phyloP scores from a whole-genome alignment of 179 eudicot species.

The Sideroxylon spinosum region DNA sequence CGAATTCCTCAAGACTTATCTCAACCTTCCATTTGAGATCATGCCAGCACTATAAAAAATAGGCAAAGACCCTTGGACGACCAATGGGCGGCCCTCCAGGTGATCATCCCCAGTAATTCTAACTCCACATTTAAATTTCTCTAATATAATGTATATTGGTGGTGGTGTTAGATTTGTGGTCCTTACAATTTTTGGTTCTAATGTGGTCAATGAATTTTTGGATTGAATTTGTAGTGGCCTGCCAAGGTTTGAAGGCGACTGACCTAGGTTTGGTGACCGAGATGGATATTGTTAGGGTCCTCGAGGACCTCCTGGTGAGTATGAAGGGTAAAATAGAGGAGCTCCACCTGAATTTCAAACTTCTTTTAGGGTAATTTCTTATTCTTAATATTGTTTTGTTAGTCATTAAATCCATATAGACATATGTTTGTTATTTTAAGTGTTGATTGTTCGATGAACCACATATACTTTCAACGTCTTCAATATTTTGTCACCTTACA shows the following conservation, averaged over 20 bases:
- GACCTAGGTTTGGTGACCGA: slow-evolving; percentile 71
- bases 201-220: too few relatives aligned
- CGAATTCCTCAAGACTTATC: slow-evolving; percentile 55
- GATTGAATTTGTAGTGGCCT: slow-evolving; percentile 42
- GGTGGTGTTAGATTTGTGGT: too few relatives aligned
- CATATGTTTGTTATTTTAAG: not conserved
- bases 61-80: slow-evolving; percentile 32
- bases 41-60: slow-evolving; percentile 62
- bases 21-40: slow-evolving; percentile 57
- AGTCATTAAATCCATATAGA: not conserved
- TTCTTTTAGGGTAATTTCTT: slow-evolving; percentile 54
- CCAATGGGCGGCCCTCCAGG: slow-evolving; percentile 48
- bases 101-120: slow-evolving; percentile 51
- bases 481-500: too few relatives aligned
- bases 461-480: not conserved
- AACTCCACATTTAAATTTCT: not conserved
- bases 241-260: slow-evolving; percentile 71
- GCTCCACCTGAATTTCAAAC: slow-evolving; percentile 67
- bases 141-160: too few relatives aligned
- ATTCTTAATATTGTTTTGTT: too few relatives aligned
- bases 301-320: slow-evolving; percentile 70
- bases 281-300: slow-evolving; percentile 76
- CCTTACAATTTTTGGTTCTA: too few relatives aligned
- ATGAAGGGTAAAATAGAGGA: slow-evolving; percentile 65
- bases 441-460: not conserved